Conservation (phyloP, 106 monocot species). For the Chionographis japonica region DNA sequence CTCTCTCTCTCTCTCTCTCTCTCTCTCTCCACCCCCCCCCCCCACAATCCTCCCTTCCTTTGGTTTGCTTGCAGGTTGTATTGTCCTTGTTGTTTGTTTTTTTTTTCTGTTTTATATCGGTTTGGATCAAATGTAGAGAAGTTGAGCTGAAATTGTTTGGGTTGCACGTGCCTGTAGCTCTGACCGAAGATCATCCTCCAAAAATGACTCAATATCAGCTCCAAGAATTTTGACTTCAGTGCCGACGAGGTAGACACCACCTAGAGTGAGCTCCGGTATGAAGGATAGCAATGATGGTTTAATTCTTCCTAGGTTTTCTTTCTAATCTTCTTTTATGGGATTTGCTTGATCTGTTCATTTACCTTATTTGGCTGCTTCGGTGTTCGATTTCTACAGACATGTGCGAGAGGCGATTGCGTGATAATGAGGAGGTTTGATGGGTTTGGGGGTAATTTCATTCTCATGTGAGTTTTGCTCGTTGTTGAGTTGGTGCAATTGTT, state of each 20-base stretch:
- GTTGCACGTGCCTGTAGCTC: conserved; percentile 49
- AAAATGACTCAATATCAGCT: conserved; percentile 91
- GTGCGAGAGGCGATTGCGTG: conserved; percentile 24
- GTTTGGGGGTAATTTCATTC: conserved; percentile 31
- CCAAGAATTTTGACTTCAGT: conserved; percentile 74
- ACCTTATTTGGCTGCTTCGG: conserved; percentile 17
- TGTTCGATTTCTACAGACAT: conserved; percentile 15
- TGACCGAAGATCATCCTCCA: conserved; percentile 74
- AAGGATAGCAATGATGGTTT: conserved; percentile 17
- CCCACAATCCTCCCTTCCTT: no score
- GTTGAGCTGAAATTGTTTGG: conserved; percentile 56
- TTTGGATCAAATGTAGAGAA: conserved; percentile 8
- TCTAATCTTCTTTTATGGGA: no score
- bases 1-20: no score
- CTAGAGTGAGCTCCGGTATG: conserved; percentile 62
- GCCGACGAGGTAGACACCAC: conserved; percentile 68
- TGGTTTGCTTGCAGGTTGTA: no score
- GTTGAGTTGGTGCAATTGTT: not conserved
- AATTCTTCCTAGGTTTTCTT: no score
- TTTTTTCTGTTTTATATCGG: conserved; percentile 6
- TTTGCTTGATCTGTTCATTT: not conserved
- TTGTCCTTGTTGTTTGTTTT: no score
- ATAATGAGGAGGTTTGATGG: conserved; percentile 28
- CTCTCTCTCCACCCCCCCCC: no score
- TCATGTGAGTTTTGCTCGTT: not conserved